Percentiles rank a stretch among this genome's conserved stretches.
Conservation (phyloP, 768 basidiomycete species). For the Crassisporium funariophilum region DNA sequence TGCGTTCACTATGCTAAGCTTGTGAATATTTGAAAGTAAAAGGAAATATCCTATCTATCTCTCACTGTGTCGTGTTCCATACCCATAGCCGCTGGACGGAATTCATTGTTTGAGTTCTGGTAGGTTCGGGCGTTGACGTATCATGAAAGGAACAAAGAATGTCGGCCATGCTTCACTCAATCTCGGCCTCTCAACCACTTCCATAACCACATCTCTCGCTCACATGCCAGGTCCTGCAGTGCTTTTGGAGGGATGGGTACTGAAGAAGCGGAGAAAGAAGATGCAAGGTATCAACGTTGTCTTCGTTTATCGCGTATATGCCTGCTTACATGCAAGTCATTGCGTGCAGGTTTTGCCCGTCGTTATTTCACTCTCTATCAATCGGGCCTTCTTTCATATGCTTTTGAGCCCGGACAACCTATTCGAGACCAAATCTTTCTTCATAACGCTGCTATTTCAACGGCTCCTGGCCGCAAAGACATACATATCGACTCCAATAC, state of each 20-base stretch:
- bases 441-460: slow-evolving; percentile 76
- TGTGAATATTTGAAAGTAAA: no score
- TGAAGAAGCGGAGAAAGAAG: slow-evolving; percentile 86
- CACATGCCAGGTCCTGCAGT: slow-evolving; percentile 18
- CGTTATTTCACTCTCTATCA: slow-evolving; percentile 75
- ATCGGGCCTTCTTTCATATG: slow-evolving; percentile 73
- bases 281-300: slow-evolving; percentile 66
- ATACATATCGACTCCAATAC: slow-evolving; percentile 79
- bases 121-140: slow-evolving; percentile 10
- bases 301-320: not conserved
- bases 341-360: slow-evolving; percentile 71
- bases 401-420: slow-evolving; percentile 71
- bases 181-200: slow-evolving; percentile 11
- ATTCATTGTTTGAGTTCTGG: no score
- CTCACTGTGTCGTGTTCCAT: no score
- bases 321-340: not conserved
- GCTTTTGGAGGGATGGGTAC: slow-evolving; percentile 73
- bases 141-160: slow-evolving; percentile 8
- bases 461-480: slow-evolving; percentile 70
- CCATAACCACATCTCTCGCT: slow-evolving; percentile 9
- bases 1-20: slow-evolving; percentile 4
- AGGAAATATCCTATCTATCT: no score
- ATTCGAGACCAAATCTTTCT: slow-evolving; percentile 69
- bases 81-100: no score
- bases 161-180: slow-evolving; percentile 10